These are phyloP conservation scores for Paraphoma sp. DNA, from an alignment of 2,329 filamentous ascomycete genomes.

Conservation along the genomic window DNA sequence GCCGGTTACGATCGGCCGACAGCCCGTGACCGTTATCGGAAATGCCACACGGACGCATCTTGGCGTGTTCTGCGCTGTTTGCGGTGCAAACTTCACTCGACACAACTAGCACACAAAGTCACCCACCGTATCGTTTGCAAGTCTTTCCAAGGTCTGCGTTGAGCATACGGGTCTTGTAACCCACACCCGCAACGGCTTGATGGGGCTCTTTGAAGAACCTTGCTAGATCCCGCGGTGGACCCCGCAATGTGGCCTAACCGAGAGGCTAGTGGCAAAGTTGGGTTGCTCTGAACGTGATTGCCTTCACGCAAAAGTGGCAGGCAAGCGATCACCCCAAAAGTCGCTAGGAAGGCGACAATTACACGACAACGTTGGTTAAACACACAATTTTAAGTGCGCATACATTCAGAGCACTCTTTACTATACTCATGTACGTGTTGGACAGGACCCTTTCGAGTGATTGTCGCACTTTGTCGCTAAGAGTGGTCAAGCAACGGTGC, in stretches of 20 bases:
- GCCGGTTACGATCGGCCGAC: conserved; percentile 17
- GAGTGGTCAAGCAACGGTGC: too few relatives aligned
- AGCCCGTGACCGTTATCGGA: conserved; percentile 3
- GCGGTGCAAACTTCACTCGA: conserved; percentile 3
- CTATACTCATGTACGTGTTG: too few relatives aligned
- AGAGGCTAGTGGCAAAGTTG: not conserved
- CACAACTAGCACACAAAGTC: not conserved
- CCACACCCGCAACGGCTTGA: not conserved
- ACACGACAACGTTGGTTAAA: too few relatives aligned
- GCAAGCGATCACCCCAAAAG: not conserved
- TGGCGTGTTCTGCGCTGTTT: conserved; percentile 6
- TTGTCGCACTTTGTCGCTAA: too few relatives aligned
- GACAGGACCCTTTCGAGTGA: too few relatives aligned
- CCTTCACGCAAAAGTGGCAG: conserved; percentile 1
- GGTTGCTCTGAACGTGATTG: not conserved
- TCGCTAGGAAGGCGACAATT: too few relatives aligned
- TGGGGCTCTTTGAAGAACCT: conserved; percentile 8
- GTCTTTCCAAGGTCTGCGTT: too few relatives aligned
- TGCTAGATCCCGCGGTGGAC: conserved; percentile 7
- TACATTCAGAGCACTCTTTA: too few relatives aligned
- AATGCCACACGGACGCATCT: conserved; percentile 8
- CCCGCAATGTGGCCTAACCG: conserved; percentile 12
- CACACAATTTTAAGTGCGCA: too few relatives aligned
- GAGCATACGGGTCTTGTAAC: too few relatives aligned
- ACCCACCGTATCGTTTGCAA: not conserved